Evolutionary conservation across 106 monocot species (phyloP), one percentile per base, ranked within the genome.

Genomic region (Dendrobium officinale): DNA sequence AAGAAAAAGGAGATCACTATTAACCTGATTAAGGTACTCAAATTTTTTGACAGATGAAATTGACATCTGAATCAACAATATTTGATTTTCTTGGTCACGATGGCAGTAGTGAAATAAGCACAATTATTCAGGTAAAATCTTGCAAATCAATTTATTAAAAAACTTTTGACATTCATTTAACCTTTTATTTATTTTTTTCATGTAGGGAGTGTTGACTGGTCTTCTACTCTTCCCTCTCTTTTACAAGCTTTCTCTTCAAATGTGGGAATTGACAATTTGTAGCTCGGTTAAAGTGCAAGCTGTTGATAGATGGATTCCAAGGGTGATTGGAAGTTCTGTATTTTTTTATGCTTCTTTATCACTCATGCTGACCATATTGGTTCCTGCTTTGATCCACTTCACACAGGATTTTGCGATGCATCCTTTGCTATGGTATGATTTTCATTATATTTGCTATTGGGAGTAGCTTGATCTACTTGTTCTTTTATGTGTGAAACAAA

Each of bases 391-490:
- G 95, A 93, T 93, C 86, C 43, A 84, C 67, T 87, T 88, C 54
- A 87, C 88, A 83, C 77, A 87, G 51, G 85, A 91, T 78, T 91
- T 99, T 90, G 47, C 88, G 73, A 47, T 87, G 67, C 90, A 95
- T 88, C 99, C 95, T 77, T n/a, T 93, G 43, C 33, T 88, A 43
- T 99, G 99, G 99, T 99, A 88, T 83, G 88, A 75, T 75, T 85
- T 64, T 47, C 61, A 72, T 26, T 44, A 22, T 13, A 45, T 61
- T 72, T 45, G 66, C 37, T 70, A 37, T 66, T 70, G n/a, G 9
- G 15, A 70, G 70, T 37, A 31, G 27, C 70, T 31, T 33, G 15
- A 11, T 2, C 64, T 66, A n/a, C 24, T 51, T 4, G 61, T 7
- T n/a, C 61, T 22, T 22, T 61, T 7, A 61, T 22, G 0, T 61